Conservation (phyloP, 2,329 filamentous ascomycete genomes). For the Colletotrichum agaves region DNA sequence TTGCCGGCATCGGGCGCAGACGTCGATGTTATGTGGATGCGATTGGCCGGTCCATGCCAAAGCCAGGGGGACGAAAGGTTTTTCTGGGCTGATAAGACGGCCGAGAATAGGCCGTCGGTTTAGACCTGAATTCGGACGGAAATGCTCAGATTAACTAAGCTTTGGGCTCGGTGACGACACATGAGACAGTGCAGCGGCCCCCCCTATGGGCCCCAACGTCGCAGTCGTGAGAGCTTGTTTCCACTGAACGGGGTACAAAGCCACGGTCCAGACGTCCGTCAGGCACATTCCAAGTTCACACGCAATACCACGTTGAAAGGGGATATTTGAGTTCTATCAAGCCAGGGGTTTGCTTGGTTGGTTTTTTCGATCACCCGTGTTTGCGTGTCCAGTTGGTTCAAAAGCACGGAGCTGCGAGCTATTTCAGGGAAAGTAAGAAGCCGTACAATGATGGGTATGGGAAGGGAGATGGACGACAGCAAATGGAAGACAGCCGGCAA, state of each 20-base stretch:
- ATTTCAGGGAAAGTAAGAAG: background rate
- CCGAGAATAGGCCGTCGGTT: slow-evolving; percentile 10
- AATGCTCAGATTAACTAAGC: background rate
- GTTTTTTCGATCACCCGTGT: background rate
- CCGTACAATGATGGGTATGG: too few relatives aligned
- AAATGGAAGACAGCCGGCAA: background rate
- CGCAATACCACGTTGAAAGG: slow-evolving; percentile 6
- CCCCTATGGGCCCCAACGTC: background rate
- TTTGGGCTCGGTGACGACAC: slow-evolving; percentile 4
- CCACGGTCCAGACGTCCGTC: background rate
- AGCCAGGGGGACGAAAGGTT: background rate
- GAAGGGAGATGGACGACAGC: too few relatives aligned
- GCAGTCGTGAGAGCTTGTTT: slow-evolving; percentile 20
- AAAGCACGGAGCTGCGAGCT: background rate
- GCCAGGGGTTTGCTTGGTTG: background rate
- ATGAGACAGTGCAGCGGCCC: slow-evolving; percentile 14
- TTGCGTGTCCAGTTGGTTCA: background rate
- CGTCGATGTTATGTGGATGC: background rate
- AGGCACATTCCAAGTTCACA: background rate
- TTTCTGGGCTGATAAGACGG: background rate
- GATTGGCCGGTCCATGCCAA: slow-evolving; percentile 22
- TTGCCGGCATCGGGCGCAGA: background rate
- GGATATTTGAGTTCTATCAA: slow-evolving; percentile 3
- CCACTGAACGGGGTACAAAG: background rate
- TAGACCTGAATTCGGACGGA: slow-evolving; percentile 17